Evolutionary conservation across 306 rosid genomes (phyloP).

Genomic region (Canavalia gladiata): DNA sequence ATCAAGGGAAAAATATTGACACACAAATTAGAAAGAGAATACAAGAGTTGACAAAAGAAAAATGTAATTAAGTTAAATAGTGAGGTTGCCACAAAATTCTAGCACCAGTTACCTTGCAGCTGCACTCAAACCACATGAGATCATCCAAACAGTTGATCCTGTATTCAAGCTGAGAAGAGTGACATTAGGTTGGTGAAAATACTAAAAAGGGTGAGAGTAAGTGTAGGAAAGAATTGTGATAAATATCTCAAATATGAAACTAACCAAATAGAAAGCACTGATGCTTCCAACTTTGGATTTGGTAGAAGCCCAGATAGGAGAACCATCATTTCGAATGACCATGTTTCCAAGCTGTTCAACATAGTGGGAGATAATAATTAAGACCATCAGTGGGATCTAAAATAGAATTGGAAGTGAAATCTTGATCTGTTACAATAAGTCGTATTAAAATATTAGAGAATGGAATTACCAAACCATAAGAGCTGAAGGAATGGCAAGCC

Average conservation of each 20-base stretch:
- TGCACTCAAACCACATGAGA: constrained; percentile 75
- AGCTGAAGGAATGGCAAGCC: constrained; percentile 76
- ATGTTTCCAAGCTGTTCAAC: constrained; percentile 63
- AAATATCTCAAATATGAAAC: constrained; percentile 17
- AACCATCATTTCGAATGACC: constrained; percentile 72
- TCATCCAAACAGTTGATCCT: constrained; percentile 66
- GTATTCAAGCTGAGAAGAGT: constrained; percentile 62
- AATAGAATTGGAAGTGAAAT: not conserved
- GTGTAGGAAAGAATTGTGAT: not conserved
- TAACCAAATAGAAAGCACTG: constrained; percentile 72
- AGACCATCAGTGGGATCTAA: not conserved
- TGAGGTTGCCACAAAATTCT: not conserved
- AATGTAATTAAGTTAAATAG: not conserved
- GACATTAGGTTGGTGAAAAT: not conserved
- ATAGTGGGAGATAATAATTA: not conserved
- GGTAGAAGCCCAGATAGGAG: constrained; percentile 73
- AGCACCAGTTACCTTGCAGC: constrained; percentile 67
- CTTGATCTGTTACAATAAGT: too few relatives aligned
- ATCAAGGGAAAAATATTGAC: not conserved
- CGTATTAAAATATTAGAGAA: not conserved
- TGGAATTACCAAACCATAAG: constrained; percentile 74
- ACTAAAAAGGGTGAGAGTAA: not conserved
- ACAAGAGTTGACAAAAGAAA: constrained; percentile 4
- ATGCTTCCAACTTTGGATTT: constrained; percentile 65
- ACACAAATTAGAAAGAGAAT: not conserved